Conservation (phyloP, 1,139 yeast species). For the Starmera stellimalicola region DNA sequence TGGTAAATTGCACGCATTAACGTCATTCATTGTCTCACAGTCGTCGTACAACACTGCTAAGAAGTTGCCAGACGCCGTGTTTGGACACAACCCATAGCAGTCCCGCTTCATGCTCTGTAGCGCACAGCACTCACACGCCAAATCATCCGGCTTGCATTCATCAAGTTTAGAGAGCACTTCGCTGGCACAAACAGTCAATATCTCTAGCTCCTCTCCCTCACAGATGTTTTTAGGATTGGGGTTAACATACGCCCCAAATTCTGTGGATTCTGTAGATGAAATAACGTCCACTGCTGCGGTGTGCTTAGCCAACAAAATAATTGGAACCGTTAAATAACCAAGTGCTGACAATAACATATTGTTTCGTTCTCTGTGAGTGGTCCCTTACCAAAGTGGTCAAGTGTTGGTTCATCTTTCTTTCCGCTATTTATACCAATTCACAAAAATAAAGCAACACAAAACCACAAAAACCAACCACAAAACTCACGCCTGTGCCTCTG, state of each 20-base stretch:
- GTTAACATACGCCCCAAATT: slow-evolving; percentile 36
- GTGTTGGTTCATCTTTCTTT: too few relatives aligned
- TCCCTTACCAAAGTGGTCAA: too few relatives aligned
- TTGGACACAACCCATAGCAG: slow-evolving; percentile 41
- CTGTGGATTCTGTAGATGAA: slow-evolving; percentile 14
- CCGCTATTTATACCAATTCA: too few relatives aligned
- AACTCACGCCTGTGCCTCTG: too few relatives aligned
- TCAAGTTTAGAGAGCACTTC: slow-evolving; percentile 36
- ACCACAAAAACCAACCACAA: too few relatives aligned
- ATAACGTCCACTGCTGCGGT: slow-evolving; percentile 11
- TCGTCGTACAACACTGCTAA: slow-evolving; percentile 36
- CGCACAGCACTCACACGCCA: slow-evolving; percentile 50
- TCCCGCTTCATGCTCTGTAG: slow-evolving; percentile 35
- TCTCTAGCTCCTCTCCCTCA: slow-evolving; percentile 33
- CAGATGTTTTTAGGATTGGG: slow-evolving; percentile 34
- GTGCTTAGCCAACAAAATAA: not conserved
- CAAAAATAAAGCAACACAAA: too few relatives aligned
- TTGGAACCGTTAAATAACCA: too few relatives aligned
- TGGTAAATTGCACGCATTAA: slow-evolving; percentile 42
- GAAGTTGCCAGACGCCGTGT: slow-evolving; percentile 35
- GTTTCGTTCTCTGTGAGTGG: too few relatives aligned
- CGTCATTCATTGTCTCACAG: slow-evolving; percentile 36
- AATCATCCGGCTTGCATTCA: slow-evolving; percentile 41
- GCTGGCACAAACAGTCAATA: slow-evolving; percentile 35
- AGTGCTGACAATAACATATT: too few relatives aligned